Evolutionary conservation across 176 grass and related monocot genomes (phyloP), one percentile per base, ranked within the genome.

Genomic region (Cenchrus fungigraminus): DNA sequence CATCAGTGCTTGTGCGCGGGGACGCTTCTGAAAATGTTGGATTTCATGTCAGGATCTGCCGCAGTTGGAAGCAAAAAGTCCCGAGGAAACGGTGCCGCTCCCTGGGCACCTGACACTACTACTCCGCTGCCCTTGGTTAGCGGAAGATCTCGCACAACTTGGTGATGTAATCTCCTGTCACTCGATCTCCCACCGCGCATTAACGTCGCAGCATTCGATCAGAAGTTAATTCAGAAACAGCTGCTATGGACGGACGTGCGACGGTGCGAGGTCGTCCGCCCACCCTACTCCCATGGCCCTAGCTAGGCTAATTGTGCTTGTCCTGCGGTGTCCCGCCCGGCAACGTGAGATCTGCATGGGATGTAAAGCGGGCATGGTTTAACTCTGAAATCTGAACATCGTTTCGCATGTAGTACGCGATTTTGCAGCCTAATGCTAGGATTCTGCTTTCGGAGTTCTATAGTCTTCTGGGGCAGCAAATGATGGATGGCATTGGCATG

Each of bases 31-130:
- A 79, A 54, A 54, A 13, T 71, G 78, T 77, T 56, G 73, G 47
- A 43, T 75, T 77, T 50, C 64, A 46, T 76, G 79, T 83, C 73
- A 73, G 65, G 65, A 66, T 82, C 13, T 86, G 32, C 10, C 72
- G 44, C 55, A 2, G 9, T 8, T 61, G 43, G 61, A 19, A 37
- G 4, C 20, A 34, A 68, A 62, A 62, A 32, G 37, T 40, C 37
- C n/a, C 15, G 15, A 22, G 20, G 43, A 58, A 3, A 10, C 1
- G 15, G 58, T 14, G 44, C n/a, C 46, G 61, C 46, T 54, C 6
- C 45, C n/a, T n/a, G 19, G 71, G 55, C 83, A 77, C 70, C 46
- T 64, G 71, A 47, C 72, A 56, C 4, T 42, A 44, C 66, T 78
- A 44, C 66, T 78, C 49, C 46, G 4, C 22, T 11, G 54, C 32